phyloP scores from a whole-genome alignment of 768 basidiomycete genomes.

The Xanthoconium purpureum region DNA sequence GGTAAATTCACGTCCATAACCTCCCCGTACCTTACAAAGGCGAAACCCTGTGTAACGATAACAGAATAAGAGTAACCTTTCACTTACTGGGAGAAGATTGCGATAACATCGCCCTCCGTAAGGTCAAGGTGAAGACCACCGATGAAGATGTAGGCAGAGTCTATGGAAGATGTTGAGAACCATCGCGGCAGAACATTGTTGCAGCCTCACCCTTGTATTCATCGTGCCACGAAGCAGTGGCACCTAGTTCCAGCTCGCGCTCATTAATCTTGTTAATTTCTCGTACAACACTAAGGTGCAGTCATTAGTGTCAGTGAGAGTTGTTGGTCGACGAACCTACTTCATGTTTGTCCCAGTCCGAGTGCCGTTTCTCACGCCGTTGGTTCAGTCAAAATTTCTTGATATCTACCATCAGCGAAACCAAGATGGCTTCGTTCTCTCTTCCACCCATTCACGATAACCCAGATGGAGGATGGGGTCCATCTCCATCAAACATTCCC shows the following conservation, averaged over 20 bases:
- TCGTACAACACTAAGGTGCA: slow-evolving; percentile 67
- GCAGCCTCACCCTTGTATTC: slow-evolving; percentile 72
- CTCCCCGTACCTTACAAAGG: slow-evolving; percentile 79
- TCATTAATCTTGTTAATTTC: slow-evolving; percentile 95
- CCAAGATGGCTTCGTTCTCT: slow-evolving; percentile 72
- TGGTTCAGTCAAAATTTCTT: slow-evolving; percentile 18
- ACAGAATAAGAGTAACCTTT: background rate
- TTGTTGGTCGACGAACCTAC: slow-evolving; percentile 40
- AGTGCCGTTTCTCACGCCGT: slow-evolving; percentile 25
- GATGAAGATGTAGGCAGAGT: slow-evolving; percentile 93
- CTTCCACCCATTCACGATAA: slow-evolving; percentile 89
- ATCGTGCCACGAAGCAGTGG: slow-evolving; percentile 87
- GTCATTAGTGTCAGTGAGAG: slow-evolving; percentile 6
- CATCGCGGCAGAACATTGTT: background rate
- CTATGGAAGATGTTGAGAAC: slow-evolving; percentile 35
- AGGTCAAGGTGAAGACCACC: slow-evolving; percentile 86
- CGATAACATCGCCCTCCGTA: slow-evolving; percentile 96
- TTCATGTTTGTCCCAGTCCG: slow-evolving; percentile 53
- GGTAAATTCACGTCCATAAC: slow-evolving; percentile 94
- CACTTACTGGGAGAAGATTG: slow-evolving; percentile 95
- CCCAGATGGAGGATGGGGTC: slow-evolving; percentile 91
- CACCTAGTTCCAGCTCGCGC: slow-evolving; percentile 77
- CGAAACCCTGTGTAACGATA: background rate
- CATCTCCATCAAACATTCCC: slow-evolving; percentile 78
- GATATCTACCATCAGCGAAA: slow-evolving; percentile 10